phyloP scores from a whole-genome alignment of 2,329 filamentous ascomycete genomes.

The Cercospora sp. region DNA sequence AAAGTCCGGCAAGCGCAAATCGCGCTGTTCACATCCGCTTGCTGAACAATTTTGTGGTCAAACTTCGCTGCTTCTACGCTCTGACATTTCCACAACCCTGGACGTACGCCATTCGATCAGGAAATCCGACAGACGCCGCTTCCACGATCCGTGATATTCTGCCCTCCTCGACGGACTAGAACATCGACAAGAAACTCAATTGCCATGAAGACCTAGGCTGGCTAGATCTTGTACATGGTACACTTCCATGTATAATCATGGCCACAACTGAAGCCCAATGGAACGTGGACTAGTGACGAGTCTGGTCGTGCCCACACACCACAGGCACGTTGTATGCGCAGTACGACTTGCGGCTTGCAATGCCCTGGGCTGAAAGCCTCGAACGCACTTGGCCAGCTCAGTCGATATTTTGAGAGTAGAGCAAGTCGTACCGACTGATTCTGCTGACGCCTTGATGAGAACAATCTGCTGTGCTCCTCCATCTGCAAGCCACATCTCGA shows the following conservation, averaged over 20 bases:
- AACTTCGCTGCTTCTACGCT: neutral
- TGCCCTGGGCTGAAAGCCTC: neutral
- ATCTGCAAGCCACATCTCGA: neutral
- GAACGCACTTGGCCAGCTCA: neutral
- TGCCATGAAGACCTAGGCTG: neutral
- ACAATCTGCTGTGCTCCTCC: neutral
- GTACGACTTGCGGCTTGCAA: neutral
- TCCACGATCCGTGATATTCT: neutral
- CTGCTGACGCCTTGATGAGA: neutral
- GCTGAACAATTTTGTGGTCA: neutral
- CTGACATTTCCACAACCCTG: neutral
- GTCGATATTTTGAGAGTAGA: neutral
- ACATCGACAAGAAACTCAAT: neutral
- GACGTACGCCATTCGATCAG: neutral
- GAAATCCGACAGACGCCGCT: neutral
- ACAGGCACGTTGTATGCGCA: neutral
- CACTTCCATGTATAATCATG: neutral
- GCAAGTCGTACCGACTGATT: neutral
- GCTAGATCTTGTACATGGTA: neutral
- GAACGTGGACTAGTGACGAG: too few relatives aligned
- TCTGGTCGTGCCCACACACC: neutral
- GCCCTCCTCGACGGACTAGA: neutral
- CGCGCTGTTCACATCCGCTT: too few relatives aligned
- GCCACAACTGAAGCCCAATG: too few relatives aligned
- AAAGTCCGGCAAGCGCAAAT: too few relatives aligned